Percentiles rank a stretch among this genome's conserved stretches.
These are phyloP conservation scores for Coniochaeta sp. DNA, from an alignment of 2,329 filamentous ascomycete species.

Conservation along the genomic window DNA sequence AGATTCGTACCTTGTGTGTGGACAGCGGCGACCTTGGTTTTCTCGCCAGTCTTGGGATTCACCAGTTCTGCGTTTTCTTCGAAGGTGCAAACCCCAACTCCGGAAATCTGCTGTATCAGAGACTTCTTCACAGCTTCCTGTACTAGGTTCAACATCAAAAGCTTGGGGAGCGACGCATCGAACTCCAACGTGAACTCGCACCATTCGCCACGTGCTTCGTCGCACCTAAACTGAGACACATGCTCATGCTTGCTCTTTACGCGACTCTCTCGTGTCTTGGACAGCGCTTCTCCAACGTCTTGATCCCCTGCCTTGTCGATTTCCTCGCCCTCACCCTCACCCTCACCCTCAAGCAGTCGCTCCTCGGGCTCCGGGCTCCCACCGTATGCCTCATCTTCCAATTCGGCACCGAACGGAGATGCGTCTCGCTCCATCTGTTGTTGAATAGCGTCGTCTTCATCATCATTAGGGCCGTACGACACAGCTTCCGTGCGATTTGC, in stretches of 20 bases:
- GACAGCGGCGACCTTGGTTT: constrained; percentile 48
- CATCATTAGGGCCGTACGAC: constrained; percentile 88
- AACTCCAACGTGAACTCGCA: constrained; percentile 82
- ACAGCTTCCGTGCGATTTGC: constrained; percentile 74
- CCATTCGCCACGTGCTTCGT: constrained; percentile 63
- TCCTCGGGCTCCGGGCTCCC: constrained; percentile 35
- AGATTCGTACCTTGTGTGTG: constrained; percentile 84
- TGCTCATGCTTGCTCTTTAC: constrained; percentile 57
- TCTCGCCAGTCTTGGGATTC: constrained; percentile 38
- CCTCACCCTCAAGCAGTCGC: constrained; percentile 25
- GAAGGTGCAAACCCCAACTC: constrained; percentile 64
- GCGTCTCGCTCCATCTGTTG: constrained; percentile 52
- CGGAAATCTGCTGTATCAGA: constrained; percentile 79
- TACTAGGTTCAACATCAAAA: constrained; percentile 87
- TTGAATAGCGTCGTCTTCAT: constrained; percentile 75
- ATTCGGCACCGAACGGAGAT: constrained; percentile 45
- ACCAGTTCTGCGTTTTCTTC: constrained; percentile 50
- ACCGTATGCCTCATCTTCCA: constrained; percentile 45
- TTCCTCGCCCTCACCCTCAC: constrained; percentile 24
- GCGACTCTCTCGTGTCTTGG: constrained; percentile 50
- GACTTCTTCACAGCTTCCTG: constrained; percentile 72
- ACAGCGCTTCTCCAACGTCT: constrained; percentile 23
- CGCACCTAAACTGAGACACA: constrained; percentile 71
- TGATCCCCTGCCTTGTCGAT: constrained; percentile 30
- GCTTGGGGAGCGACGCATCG: constrained; percentile 71